Conservation (phyloP, 148 eudicot genomes). For the Hydrangea macrophylla region DNA sequence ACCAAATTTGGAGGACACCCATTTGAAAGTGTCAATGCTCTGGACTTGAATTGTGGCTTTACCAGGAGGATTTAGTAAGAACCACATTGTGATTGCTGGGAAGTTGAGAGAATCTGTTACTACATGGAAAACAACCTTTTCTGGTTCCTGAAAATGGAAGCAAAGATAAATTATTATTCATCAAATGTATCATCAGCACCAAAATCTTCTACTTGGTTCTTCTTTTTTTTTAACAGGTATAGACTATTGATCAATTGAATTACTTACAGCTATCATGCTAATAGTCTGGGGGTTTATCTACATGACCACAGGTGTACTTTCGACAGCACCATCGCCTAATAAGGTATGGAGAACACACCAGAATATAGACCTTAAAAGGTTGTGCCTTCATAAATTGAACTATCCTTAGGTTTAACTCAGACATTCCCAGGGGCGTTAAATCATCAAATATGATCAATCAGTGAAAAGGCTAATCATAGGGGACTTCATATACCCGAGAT, state of each 20-base stretch:
- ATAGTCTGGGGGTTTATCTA: neutral
- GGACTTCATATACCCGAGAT: no score
- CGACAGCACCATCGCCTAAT: neutral
- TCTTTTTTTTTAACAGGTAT: no score
- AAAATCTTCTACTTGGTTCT: neutral
- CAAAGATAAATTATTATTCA: constrained; percentile 14
- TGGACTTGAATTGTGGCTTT: constrained; percentile 74
- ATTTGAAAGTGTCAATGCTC: constrained; percentile 51
- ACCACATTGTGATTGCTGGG: constrained; percentile 92
- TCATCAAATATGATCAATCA: no score
- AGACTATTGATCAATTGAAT: neutral
- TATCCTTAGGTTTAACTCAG: neutral
- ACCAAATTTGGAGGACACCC: constrained; percentile 39
- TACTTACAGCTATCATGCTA: neutral
- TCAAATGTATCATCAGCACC: constrained; percentile 5
- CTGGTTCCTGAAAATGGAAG: constrained; percentile 67
- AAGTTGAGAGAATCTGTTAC: constrained; percentile 86
- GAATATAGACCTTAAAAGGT: no score
- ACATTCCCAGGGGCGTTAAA: no score
- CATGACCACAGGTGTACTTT: neutral
- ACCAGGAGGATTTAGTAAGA: constrained; percentile 73
- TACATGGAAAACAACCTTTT: constrained; percentile 75
- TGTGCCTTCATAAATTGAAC: neutral
- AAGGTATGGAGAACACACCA: neutral
- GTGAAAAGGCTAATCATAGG: no score